Conservation (phyloP, 1,284 basidiomycete genomes). For the Irpex sp. region DNA sequence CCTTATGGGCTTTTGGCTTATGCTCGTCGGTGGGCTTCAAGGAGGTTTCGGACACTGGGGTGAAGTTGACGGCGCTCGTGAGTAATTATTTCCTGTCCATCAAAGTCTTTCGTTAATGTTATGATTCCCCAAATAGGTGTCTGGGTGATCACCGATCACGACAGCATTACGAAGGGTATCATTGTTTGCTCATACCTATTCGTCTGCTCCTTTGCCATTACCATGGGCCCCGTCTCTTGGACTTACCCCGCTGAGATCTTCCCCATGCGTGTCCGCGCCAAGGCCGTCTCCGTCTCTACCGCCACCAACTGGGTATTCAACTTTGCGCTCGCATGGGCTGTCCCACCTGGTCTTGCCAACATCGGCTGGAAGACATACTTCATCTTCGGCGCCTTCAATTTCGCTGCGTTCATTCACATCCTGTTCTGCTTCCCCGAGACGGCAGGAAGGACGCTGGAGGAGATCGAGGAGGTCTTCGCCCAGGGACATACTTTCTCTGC, state of each 20-base stretch:
- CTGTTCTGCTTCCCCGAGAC: slow-evolving; percentile 76
- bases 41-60: slow-evolving; percentile 63
- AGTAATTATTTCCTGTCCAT: slow-evolving; percentile 3
- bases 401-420: slow-evolving; percentile 62
- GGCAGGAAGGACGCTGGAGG: slow-evolving; percentile 64
- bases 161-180: slow-evolving; percentile 55
- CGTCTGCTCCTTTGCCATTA: slow-evolving; percentile 69
- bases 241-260: slow-evolving; percentile 39
- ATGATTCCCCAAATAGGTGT: slow-evolving; percentile 23
- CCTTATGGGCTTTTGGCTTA: slow-evolving; percentile 72
- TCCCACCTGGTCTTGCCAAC: slow-evolving; percentile 33
- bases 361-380: slow-evolving; percentile 52
- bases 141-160: slow-evolving; percentile 60
- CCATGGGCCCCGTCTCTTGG: slow-evolving; percentile 64
- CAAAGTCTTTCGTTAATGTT: neutral
- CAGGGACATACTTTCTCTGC: slow-evolving; percentile 66
- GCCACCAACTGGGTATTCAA: slow-evolving; percentile 68
- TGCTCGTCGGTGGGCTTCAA: slow-evolving; percentile 72
- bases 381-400: slow-evolving; percentile 75
- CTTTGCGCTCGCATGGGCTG: slow-evolving; percentile 60
- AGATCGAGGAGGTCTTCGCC: slow-evolving; percentile 70
- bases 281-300: slow-evolving; percentile 61
- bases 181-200: slow-evolving; percentile 75
- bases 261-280: slow-evolving; percentile 67
- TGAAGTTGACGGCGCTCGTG: slow-evolving; percentile 30